phyloP scores from a whole-genome alignment of 2,329 filamentous ascomycete species.

The Beauveria varroae region DNA sequence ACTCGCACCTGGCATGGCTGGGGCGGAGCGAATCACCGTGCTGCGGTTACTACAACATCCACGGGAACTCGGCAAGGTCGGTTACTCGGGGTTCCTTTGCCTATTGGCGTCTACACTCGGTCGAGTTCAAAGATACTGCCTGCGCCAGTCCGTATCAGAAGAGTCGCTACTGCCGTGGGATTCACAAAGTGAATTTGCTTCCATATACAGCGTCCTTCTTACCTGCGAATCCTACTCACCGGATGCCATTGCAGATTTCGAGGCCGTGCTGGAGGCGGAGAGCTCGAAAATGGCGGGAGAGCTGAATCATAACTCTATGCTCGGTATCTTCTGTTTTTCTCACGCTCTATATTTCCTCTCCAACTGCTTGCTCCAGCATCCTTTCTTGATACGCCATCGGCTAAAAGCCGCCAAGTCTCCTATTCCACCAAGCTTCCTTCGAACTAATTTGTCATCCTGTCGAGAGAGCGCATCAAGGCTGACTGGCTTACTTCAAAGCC shows the following conservation, averaged over 20 bases:
- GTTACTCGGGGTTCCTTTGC: not conserved
- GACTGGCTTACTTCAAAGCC: not conserved
- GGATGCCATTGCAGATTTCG: not conserved
- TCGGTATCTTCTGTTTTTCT: not conserved
- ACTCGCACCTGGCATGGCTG: not conserved
- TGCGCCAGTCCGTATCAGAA: not conserved
- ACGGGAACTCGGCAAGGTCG: not conserved
- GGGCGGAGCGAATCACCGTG: not conserved
- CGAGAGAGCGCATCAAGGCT: not conserved
- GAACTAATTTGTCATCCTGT: not conserved
- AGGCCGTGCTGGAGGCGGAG: not conserved
- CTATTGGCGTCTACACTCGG: not conserved
- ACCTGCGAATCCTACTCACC: not conserved
- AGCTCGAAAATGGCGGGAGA: not conserved
- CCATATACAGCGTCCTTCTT: not conserved
- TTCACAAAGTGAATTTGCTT: not conserved
- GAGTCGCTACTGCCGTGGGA: not conserved
- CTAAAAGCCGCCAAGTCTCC: not conserved
- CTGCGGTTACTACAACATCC: not conserved
- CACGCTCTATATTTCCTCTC: not conserved
- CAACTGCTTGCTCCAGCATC: not conserved
- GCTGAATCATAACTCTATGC: not conserved
- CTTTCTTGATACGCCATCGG: not conserved
- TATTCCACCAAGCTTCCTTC: not conserved
- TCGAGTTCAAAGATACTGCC: not conserved